phyloP scores from a whole-genome alignment of 2,329 filamentous ascomycete species.

The Colletotrichum noveboracense region DNA sequence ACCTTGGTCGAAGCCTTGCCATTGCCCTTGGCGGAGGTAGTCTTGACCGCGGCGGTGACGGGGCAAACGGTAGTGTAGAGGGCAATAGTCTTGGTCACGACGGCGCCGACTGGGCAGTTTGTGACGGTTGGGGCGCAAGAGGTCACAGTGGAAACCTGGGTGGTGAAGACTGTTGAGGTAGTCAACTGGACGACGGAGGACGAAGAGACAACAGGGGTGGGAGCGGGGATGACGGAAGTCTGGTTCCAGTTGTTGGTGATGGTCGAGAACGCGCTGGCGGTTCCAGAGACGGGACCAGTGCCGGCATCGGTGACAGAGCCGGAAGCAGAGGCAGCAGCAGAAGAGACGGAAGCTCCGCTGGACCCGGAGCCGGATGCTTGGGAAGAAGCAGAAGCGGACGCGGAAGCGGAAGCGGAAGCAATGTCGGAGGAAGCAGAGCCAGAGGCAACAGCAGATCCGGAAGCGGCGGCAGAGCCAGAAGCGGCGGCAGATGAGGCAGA shows the following conservation, averaged over 20 bases:
- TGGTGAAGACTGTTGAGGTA: constrained; percentile 46
- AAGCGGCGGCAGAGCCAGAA: background rate
- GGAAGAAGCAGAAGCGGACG: background rate
- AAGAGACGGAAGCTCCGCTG: background rate
- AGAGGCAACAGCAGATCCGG: background rate
- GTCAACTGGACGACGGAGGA: constrained; percentile 22
- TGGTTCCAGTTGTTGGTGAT: background rate
- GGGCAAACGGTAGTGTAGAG: constrained; percentile 49
- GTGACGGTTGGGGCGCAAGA: constrained; percentile 52
- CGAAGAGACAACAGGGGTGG: constrained; percentile 10
- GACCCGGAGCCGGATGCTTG: background rate
- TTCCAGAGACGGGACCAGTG: background rate
- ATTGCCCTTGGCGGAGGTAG: constrained; percentile 7
- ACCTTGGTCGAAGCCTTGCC: background rate
- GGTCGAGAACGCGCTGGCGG: background rate
- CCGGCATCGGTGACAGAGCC: background rate
- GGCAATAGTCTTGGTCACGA: constrained; percentile 39
- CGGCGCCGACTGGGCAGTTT: constrained; percentile 41
- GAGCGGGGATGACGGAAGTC: background rate
- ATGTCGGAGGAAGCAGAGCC: background rate
- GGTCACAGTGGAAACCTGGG: constrained; percentile 57
- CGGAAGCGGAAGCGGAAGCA: constrained; percentile 14
- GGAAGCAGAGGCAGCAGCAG: background rate
- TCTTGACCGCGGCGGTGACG: constrained; percentile 27
- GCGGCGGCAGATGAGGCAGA: background rate